Base-by-base conservation (phyloP, 495 filamentous ascomycete species). In the Aspergillus nidulans region DNA sequence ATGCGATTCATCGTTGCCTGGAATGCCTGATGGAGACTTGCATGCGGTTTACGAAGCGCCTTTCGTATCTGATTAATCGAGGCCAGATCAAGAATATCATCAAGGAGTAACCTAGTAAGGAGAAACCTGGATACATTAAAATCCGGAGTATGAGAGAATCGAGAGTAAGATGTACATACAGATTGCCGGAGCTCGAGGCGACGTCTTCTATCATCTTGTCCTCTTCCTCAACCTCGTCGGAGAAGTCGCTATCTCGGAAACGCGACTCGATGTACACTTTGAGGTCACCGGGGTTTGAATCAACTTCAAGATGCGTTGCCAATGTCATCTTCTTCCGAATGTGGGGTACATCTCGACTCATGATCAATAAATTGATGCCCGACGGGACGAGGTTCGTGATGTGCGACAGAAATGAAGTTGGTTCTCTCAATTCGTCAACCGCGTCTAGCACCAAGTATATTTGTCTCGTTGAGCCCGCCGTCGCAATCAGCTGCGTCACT, bases 401-500 rank as follows among this genome's bases (percentile, higher is more conserved):
- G 20, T 48, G 25, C 5, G 20, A 26, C 16, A 58, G 12, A 39
- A 58, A 13, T 0, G 20, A 2, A 15, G 3, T 47, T 13, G 55
- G 48, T 8, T 47, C 44, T 9, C 18, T 48, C 10, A 53, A 2
- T n/a, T 58, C 49, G 41, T 58, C 55, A 3, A 32, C 9, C 3
- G 28, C 55, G 32, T 58, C 55, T 3, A 58, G 21, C 3, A 58
- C 24, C 23, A 58, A 19, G 48, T 58, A 52, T 15, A 52, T 42
- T 10, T 40, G 42, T 32, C 34, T 16, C 13, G 41, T 13, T n/a
- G 12, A 21, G 13, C 41, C 28, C 8, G 49, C 55, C 6, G 15
- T 20, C 12, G 42, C 41, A 23, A 58, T 41, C 8, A 58, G 7
- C 20, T 48, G 26, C 4, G 42, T 38, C 5, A 58, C 30, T 19